Evolutionary conservation across 106 monocot species (phyloP).

Genomic region (Alisma plantagoaquatica): DNA sequence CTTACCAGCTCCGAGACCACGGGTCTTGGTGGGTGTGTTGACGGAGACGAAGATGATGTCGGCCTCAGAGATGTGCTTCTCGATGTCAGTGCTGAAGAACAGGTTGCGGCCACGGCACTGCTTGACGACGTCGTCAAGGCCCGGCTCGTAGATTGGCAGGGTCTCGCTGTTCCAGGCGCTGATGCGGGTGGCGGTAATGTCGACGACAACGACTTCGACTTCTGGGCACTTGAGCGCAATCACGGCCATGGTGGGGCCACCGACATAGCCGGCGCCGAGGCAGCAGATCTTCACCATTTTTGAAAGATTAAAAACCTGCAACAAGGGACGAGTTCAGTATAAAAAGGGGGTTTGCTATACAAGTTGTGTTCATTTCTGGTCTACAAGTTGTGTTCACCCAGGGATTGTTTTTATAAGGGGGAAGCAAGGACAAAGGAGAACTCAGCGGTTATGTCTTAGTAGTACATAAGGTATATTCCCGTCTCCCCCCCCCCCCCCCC

Average conservation of each 20-base stretch:
- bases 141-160: conserved; percentile 37
- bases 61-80: conserved; percentile 30
- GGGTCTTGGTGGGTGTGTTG: conserved; percentile 36
- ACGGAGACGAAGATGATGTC: conserved; percentile 45
- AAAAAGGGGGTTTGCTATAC: no score
- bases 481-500: no score
- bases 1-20: conserved; percentile 42
- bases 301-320: no score
- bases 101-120: conserved; percentile 34
- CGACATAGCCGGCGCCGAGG: conserved; percentile 42
- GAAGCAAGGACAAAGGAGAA: no score
- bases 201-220: conserved; percentile 39
- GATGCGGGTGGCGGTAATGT: conserved; percentile 29
- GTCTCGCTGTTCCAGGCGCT: conserved; percentile 39
- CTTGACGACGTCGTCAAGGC: conserved; percentile 38
- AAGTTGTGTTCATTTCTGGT: no score
- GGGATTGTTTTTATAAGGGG: no score
- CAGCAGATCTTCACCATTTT: conserved; percentile 48
- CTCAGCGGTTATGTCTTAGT: no score
- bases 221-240: conserved; percentile 38
- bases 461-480: no score
- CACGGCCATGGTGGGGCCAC: conserved; percentile 44
- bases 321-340: no score
- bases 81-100: conserved; percentile 43
- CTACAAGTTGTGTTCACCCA: no score